Base-by-base conservation (phyloP, 805 yeast genomes). In the Lipomyces sp. region DNA sequence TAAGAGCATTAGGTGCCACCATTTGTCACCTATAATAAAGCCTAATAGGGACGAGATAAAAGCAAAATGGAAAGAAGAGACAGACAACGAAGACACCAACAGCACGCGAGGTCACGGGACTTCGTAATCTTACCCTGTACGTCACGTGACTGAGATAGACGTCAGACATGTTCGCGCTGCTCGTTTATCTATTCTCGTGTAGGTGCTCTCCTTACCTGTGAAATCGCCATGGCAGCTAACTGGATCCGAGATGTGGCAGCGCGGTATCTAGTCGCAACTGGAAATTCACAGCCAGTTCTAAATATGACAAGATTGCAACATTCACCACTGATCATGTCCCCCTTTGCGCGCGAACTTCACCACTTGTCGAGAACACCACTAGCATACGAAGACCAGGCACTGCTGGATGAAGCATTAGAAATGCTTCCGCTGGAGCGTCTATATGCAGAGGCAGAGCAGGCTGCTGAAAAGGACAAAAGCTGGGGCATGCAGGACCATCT, bases 351-450 rank as follows among this genome's bases (percentile, higher is more conserved):
- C 6, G 59, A 64, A 51, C 61, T 64, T 2, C 33, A 13, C 10
- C 6, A 30, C 8, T 48, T 64, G 8, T 35, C 59, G 13, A 37
- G 32, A 30, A 73, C 73, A 32, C 78, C 78, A 0, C 56, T 71
- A 42, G 73, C 74, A 18, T 86, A 84, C 70, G 85, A 83, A 45
- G 77, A 83, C 62, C 72, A 79, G 0, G 78, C 69, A 0, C 76
- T 80, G 69, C 82, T 85, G 56, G 89, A 88, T 53, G 73, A 72
- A 1, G 96, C 90, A 0, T 77, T 92, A 35, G 91, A 85, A 34
- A 77, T 83, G 0, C 79, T 93, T 39, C 89, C 91, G 62, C 75
- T 90, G 35, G 89, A 82, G 1, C 72, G 75, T 30, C 82, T 92
- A 0, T 87, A 85, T 71, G 76, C 78, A 0, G 86, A 85, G 30